phyloP scores from a whole-genome alignment of 306 rosid genomes.

The Vigna reflexopilosa region DNA sequence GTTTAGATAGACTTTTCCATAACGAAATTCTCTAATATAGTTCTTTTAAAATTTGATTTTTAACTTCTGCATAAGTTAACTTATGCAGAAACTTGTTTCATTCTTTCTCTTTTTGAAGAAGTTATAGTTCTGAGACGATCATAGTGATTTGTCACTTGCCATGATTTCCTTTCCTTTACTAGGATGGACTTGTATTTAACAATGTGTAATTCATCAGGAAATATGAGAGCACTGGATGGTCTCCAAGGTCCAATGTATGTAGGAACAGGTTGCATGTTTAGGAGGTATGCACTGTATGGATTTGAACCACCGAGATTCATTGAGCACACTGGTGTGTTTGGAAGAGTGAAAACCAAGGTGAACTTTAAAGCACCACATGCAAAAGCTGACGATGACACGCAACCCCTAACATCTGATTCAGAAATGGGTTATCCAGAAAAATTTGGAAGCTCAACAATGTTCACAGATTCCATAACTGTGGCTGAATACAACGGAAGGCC shows the following conservation, averaged over 20 bases:
- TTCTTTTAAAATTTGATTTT: too few species aligned
- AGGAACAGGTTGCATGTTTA: constrained; percentile 32
- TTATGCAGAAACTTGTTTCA: too few species aligned
- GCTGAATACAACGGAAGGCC: constrained; percentile 27
- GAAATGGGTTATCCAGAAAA: constrained; percentile 27
- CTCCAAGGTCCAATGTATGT: constrained; percentile 37
- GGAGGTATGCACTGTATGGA: constrained; percentile 24
- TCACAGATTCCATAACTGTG: constrained; percentile 17
- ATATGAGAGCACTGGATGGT: constrained; percentile 35
- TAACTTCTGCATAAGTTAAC: too few species aligned
- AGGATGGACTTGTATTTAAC: not conserved
- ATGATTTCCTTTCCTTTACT: not conserved
- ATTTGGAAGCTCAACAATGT: constrained; percentile 26
- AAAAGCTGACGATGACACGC: not conserved
- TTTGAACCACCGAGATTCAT: constrained; percentile 24
- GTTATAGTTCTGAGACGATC: too few species aligned
- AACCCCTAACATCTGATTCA: constrained; percentile 22
- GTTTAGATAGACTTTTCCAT: not conserved
- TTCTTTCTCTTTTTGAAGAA: too few species aligned
- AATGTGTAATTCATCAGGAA: constrained; percentile 8
- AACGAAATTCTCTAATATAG: too few species aligned
- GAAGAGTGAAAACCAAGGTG: constrained; percentile 30
- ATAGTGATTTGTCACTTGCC: not conserved
- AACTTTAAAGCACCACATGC: not conserved
- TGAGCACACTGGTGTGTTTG: constrained; percentile 26